These are phyloP conservation scores for Dioscorea alata DNA, from an alignment of 106 monocot species.

Conservation along the genomic window DNA sequence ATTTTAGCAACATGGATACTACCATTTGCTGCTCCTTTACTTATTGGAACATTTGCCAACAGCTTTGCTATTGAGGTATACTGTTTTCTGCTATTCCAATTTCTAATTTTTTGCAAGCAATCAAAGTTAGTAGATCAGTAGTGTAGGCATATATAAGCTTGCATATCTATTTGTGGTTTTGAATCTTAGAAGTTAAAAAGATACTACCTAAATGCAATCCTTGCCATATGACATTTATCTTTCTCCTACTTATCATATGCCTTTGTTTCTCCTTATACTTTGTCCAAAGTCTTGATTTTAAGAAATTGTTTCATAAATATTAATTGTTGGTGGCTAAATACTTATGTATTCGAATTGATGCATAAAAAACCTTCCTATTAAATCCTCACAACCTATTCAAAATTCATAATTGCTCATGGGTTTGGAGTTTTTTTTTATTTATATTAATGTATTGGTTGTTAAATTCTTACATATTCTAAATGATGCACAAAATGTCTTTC, in stretches of 20 bases:
- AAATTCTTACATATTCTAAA: no score
- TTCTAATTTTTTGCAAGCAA: background rate
- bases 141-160: background rate
- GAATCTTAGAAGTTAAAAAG: background rate
- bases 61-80: slow-evolving; percentile 79
- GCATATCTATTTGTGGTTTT: background rate
- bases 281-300: no score
- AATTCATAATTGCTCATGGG: no score
- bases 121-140: background rate
- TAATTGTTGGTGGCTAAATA: no score
- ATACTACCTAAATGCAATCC: background rate
- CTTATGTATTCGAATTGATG: no score
- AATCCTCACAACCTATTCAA: no score
- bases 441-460: no score
- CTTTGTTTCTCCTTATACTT: background rate
- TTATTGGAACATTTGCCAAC: slow-evolving; percentile 67
- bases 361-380: no score
- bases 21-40: slow-evolving; percentile 82
- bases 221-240: background rate
- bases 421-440: no score
- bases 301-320: no score
- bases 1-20: slow-evolving; percentile 74
- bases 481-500: no score
- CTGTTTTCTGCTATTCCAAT: background rate
- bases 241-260: background rate